phyloP scores from a whole-genome alignment of 805 yeast species.

The Lachancea quebecensis region DNA sequence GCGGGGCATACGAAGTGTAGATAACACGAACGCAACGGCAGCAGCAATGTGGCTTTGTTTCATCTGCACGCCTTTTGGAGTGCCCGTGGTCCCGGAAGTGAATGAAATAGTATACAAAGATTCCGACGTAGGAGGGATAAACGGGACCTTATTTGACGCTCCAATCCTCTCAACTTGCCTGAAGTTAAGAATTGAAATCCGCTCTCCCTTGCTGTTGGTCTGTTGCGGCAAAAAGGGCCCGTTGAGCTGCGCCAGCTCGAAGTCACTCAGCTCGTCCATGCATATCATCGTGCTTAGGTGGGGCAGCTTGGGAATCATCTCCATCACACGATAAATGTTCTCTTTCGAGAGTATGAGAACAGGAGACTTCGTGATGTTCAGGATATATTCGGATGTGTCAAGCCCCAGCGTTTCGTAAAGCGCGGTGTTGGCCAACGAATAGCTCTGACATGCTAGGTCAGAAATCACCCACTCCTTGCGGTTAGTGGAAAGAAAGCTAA shows the following conservation, averaged over 20 bases:
- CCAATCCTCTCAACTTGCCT: slow-evolving; percentile 38
- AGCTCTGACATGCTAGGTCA: slow-evolving; percentile 61
- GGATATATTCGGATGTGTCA: slow-evolving; percentile 55
- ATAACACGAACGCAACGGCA: slow-evolving; percentile 39
- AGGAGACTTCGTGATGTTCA: slow-evolving; percentile 56
- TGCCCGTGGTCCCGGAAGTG: slow-evolving; percentile 72
- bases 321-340: slow-evolving; percentile 43
- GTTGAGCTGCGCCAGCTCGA: slow-evolving; percentile 30
- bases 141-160: slow-evolving; percentile 36
- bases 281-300: slow-evolving; percentile 47
- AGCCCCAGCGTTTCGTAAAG: slow-evolving; percentile 54
- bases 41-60: slow-evolving; percentile 48
- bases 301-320: slow-evolving; percentile 36
- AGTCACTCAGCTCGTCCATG: slow-evolving; percentile 41
- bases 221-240: slow-evolving; percentile 24
- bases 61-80: slow-evolving; percentile 63
- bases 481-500: slow-evolving; percentile 51
- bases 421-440: slow-evolving; percentile 47
- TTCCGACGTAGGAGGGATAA: slow-evolving; percentile 44
- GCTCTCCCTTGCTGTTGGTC: slow-evolving; percentile 28
- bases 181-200: slow-evolving; percentile 37
- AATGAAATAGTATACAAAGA: slow-evolving; percentile 57
- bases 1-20: slow-evolving; percentile 28
- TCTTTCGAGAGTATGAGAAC: slow-evolving; percentile 47
- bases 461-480: slow-evolving; percentile 62